These are phyloP conservation scores for Amaranthus hypochondriacus DNA, from an alignment of 148 eudicot species.

Conservation along the genomic window DNA sequence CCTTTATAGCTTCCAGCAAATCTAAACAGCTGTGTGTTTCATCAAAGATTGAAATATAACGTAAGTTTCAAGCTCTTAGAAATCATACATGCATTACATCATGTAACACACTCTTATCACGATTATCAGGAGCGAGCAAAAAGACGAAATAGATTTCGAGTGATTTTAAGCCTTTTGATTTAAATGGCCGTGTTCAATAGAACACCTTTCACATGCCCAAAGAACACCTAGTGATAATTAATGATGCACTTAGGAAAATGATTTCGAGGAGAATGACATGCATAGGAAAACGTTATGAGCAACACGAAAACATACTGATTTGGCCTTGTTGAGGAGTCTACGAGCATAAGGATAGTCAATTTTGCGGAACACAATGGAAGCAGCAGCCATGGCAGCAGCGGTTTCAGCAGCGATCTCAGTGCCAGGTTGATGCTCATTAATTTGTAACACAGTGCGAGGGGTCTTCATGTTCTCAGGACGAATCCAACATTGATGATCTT, in stretches of 20 bases:
- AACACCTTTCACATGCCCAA: too few relatives aligned
- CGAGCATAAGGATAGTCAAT: conserved; percentile 45
- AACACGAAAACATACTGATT: conserved; percentile 33
- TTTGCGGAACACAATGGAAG: conserved; percentile 56
- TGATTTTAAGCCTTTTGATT: too few relatives aligned
- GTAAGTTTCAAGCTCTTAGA: background rate
- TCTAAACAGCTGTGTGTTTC: conserved; percentile 47
- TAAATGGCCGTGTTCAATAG: too few relatives aligned
- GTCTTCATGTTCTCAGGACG: conserved; percentile 79
- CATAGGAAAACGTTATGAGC: background rate
- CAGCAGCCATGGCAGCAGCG: conserved; percentile 74
- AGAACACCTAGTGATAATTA: too few relatives aligned
- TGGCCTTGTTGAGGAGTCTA: conserved; percentile 53
- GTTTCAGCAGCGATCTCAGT: conserved; percentile 97
- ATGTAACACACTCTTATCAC: too few relatives aligned
- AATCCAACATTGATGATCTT: conserved; percentile 76
- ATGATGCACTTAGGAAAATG: background rate
- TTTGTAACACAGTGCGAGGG: conserved; percentile 48
- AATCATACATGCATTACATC: background rate
- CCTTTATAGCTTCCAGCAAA: conserved; percentile 57
- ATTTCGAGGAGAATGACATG: background rate
- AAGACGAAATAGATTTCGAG: too few relatives aligned
- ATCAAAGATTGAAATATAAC: background rate
- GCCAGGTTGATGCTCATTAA: conserved; percentile 57
- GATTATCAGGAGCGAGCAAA: too few relatives aligned